phyloP scores from a whole-genome alignment of 2,329 filamentous ascomycete genomes.

The Nothopassalora personata region DNA sequence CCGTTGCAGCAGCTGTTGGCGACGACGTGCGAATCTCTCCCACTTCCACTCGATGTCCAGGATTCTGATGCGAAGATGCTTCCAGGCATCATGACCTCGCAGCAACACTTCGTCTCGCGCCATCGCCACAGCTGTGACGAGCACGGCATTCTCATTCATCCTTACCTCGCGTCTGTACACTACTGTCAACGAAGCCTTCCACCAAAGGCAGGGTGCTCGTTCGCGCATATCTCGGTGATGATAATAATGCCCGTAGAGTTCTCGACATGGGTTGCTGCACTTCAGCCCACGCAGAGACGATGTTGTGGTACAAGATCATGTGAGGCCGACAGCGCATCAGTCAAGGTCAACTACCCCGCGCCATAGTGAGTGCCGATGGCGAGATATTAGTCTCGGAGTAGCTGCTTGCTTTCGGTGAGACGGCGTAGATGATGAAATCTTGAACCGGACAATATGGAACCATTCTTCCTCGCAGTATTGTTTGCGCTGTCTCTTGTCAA shows the following conservation, averaged over 20 bases:
- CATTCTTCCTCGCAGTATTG: conserved; percentile 13
- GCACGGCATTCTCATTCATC: not conserved
- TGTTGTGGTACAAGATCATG: conserved; percentile 1
- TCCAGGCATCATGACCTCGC: not conserved
- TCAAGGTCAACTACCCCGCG: conserved; percentile 1
- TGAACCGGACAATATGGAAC: conserved; percentile 10
- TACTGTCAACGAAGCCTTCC: not conserved
- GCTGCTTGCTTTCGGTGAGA: not conserved
- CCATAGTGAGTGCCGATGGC: not conserved
- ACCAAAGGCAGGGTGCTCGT: not conserved
- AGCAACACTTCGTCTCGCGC: not conserved
- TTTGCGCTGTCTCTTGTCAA: conserved; percentile 16
- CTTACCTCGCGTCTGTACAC: not conserved
- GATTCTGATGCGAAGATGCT: not conserved
- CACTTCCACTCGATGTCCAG: not conserved
- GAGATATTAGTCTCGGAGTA: not conserved
- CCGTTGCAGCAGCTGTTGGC: not conserved
- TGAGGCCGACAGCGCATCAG: conserved; percentile 1
- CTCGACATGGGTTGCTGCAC: not conserved
- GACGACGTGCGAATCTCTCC: not conserved
- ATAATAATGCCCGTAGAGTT: not conserved
- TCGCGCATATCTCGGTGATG: not conserved
- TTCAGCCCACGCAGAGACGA: not conserved
- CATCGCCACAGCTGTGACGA: not conserved
- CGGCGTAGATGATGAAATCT: not conserved